Evolutionary conservation across 371 early-diverging fungal species (phyloP), one percentile per base, ranked within the genome.

Genomic region (Mucor lusitanicus): DNA sequence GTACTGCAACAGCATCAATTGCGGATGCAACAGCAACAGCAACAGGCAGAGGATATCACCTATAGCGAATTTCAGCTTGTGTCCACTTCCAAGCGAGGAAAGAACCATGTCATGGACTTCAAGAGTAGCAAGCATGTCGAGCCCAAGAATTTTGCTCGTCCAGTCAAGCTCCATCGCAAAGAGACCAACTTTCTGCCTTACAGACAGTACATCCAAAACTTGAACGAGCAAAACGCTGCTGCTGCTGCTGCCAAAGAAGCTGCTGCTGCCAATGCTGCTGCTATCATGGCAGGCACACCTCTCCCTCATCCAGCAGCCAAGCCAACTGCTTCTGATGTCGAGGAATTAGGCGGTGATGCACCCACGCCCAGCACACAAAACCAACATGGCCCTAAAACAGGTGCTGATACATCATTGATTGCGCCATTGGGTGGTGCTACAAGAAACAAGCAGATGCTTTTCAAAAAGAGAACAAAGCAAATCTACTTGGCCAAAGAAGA

Each of bases 401-500:
- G 91, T 63, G 91, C 89, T 3, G 92, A 93, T 71, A 89, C 90
- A 3, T 83, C 90, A 6, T 65, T 88, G 37, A 92, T 93, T 71
- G 93, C 94, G 15, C 94, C 94, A 1, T 82, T 84, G 63, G 93
- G 93, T 48, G 91, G 92, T 0, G 94, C 92, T 30, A 88, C 88
- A 7, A 81, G 89, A 17, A 93, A 94, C 76, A 92, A 91, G 67
- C 85, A 91, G 74, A 89, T 88, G 77, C 64, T 92, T 56, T 94
- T 93, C 70, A 92, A 94, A 74, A 94, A 93, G 73, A 81, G 89
- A n/a, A 93, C 94, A 17, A 85, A 85, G 50, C 93, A 94, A 68
- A 87, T 94, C 33, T 92, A 78, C 65, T 72, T 92, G 44, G 91
- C 91, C 33, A 88, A 92, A 63, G 91, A 92, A 67, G 88, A 91